A percentile compares a stretch with the other conserved stretches of the same genome.
Conservation (phyloP, 2,329 filamentous ascomycete species). For the Alternaria infectoria region DNA sequence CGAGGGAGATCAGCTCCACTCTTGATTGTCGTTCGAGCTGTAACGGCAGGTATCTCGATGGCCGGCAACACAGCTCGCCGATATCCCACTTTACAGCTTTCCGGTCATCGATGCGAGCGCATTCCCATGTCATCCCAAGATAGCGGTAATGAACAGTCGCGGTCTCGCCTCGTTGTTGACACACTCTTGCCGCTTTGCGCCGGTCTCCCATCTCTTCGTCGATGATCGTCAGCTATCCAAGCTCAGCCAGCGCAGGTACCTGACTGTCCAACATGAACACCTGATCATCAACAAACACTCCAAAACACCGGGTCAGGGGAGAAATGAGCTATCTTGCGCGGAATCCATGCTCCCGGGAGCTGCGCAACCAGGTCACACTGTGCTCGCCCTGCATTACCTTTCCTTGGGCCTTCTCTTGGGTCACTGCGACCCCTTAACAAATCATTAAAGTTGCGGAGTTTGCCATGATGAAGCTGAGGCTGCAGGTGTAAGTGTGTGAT, state of each 20-base stretch:
- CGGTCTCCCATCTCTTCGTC: background rate
- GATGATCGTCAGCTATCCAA: background rate
- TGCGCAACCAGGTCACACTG: background rate
- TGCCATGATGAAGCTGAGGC: background rate
- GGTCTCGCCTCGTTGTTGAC: background rate
- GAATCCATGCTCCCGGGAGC: background rate
- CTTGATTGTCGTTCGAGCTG: background rate
- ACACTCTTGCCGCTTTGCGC: background rate
- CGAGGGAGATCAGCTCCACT: background rate
- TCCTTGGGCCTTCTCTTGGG: background rate
- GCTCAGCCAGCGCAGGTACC: background rate
- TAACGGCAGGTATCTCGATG: background rate
- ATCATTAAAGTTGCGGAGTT: background rate
- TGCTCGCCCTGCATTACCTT: background rate
- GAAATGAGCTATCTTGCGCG: background rate
- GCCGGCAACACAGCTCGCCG: background rate
- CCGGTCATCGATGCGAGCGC: background rate
- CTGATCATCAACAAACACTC: background rate
- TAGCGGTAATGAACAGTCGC: background rate
- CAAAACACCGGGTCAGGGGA: slow-evolving; percentile 1
- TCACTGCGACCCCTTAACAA: background rate
- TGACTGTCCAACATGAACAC: background rate
- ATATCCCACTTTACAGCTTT: background rate
- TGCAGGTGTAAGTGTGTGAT: background rate
- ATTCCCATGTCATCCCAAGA: background rate